Base-by-base conservation (phyloP, 2,329 filamentous ascomycete genomes). In the Setomelanomma holmii region DNA sequence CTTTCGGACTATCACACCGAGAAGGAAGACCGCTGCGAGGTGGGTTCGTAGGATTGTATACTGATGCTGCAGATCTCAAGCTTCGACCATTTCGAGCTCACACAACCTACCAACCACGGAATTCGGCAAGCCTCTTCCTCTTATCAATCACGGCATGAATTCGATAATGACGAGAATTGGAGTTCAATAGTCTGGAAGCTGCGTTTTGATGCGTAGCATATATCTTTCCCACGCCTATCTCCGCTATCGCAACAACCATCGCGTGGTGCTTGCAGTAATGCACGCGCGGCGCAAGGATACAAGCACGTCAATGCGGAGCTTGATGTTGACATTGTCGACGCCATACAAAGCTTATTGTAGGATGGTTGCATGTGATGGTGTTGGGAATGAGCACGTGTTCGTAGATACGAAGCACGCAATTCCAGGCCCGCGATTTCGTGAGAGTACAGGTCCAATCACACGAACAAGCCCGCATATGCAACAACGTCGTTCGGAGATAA, bases 331-430 rank as follows among this genome's bases (percentile, higher is more conserved):
- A 51, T 22, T n/a, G 17, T 20, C 40, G 35, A 20, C 30, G 38
- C 30, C 17, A 10, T 8, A 30, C 27, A 14, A 30, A 30, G 8
- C 38, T 35, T 39, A 16, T 47, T 20, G 24, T 21, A 30, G n/a
- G 21, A 30, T 27, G 16, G 40, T 46, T 51, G 30, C 21, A 21
- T 30, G 36, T 12, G 7, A 11, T 33, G 35, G 20, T 38, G 16
- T 27, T 30, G 40, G 50, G 41, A 36, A 48, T 55, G 36, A 49
- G 53, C 49, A 52, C 43, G 45, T 45, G 42, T 45, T 36, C 19
- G 51, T 16, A 20, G 51, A 44, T 44, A 30, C 42, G 52, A 58
- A 63, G 60, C 60, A 63, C 60, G 60, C 58, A 58, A 63, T 63
- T 46, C 36, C 24, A 27, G 27, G 40, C 40, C 33, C 16, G 51